phyloP scores from a whole-genome alignment of 345 rosid species.

The Litchi chinensis region DNA sequence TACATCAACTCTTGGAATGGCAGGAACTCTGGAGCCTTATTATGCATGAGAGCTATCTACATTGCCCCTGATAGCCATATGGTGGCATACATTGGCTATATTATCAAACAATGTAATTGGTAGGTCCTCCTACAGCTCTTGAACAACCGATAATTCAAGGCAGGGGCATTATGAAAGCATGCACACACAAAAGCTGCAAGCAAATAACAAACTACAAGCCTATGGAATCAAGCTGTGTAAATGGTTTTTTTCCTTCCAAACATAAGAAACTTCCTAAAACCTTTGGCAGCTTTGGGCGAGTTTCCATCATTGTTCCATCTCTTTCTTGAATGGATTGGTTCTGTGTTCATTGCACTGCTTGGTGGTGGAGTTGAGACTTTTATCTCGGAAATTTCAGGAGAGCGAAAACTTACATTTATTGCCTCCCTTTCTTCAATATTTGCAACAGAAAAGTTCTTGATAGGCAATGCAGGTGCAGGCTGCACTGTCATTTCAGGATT shows the following conservation, averaged over 20 bases:
- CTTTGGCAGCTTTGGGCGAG: constrained; percentile 81
- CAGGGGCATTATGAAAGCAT: constrained; percentile 16
- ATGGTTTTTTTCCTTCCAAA: constrained; percentile 63
- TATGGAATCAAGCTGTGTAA: constrained; percentile 24
- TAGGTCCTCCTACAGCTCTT: constrained; percentile 10
- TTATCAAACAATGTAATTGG: background rate
- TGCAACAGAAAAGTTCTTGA: constrained; percentile 36
- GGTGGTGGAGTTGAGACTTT: constrained; percentile 71
- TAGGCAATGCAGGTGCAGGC: constrained; percentile 38
- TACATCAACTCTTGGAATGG: constrained; percentile 24
- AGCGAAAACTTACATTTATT: constrained; percentile 25
- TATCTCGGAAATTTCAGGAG: constrained; percentile 53
- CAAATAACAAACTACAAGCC: constrained; percentile 9
- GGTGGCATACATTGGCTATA: background rate
- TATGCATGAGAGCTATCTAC: constrained; percentile 18
- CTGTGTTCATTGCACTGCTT: constrained; percentile 40
- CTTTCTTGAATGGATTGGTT: constrained; percentile 65
- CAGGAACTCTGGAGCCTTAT: constrained; percentile 44
- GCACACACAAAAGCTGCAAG: constrained; percentile 22
- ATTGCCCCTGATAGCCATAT: constrained; percentile 6
- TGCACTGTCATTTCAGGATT: constrained; percentile 33
- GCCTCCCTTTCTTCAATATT: constrained; percentile 30
- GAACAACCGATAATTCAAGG: constrained; percentile 14
- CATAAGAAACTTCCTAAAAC: constrained; percentile 82
- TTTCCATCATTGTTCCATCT: constrained; percentile 77